Base-by-base conservation (phyloP, 2,329 filamentous ascomycete species). In the Hypoxylon sp. region DNA sequence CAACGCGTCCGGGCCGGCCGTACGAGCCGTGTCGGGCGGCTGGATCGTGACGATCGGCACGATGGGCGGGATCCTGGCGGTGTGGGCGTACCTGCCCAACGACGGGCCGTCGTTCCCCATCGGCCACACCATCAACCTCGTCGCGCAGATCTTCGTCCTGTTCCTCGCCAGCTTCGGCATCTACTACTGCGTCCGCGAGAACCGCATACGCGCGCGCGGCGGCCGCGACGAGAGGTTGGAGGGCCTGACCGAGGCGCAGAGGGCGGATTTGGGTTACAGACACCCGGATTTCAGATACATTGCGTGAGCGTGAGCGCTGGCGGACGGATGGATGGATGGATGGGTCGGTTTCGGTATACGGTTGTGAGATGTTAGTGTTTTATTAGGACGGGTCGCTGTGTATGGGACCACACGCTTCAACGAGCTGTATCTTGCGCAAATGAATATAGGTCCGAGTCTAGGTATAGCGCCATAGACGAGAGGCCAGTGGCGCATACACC, bases 211-310 rank as follows among this genome's bases (percentile, higher is more conserved):
- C 8, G 81, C 79, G 2, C 71, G 78, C 5, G 86, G 86, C 4
- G 85, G 82, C 69, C 78, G 86, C 2, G 82, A 86, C 62, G 69
- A 83, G 66, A 77, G 86, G 2, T 77, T 89, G 2, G 80, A 83
- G 11, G 87, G 86, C 1, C 73, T 85, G 47, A 82, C 76, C 2
- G 83, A 84, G 67, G 80, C 79, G 19, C 75, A 88, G 75, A 80
- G 82, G 59, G 76, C 74, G 31, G 80, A 84, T 59, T 74, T 89
- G 10, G 87, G 87, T 0, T 85, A 86, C 70, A 77, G 80, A 42
- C 85, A 89, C 72, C 87, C 87, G 0, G 81, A 82, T 24, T 89
- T 87, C 76, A 81, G 84, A 37, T 88, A 87, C 73, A 88, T 88
- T 63, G 79, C 83, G 35, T 75, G 60, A 67, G 29, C n/a, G 24